phyloP scores from a whole-genome alignment of 2,329 filamentous ascomycete genomes.

The Blastomyces parvus region DNA sequence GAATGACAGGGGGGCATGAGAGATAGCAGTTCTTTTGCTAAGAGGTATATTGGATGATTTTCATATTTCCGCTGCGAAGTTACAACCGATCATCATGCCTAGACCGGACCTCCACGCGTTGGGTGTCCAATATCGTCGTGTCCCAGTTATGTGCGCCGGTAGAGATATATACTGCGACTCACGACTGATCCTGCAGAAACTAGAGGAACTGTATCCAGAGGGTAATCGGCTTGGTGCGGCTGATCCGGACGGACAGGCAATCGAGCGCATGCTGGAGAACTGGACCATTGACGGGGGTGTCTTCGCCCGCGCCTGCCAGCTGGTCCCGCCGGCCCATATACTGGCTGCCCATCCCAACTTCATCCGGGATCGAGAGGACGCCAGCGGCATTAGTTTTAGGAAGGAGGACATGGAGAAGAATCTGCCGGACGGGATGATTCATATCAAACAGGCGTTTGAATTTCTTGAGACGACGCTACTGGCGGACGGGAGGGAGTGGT shows the following conservation, averaged over 20 bases:
- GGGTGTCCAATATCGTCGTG: constrained; percentile 58
- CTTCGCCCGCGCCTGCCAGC: constrained; percentile 44
- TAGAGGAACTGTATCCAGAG: constrained; percentile 48
- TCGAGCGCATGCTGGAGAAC: constrained; percentile 48
- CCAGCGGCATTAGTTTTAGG: constrained; percentile 37
- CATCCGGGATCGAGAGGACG: constrained; percentile 46
- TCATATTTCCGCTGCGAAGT: constrained; percentile 29
- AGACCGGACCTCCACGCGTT: constrained; percentile 54
- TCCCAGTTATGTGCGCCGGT: constrained; percentile 58
- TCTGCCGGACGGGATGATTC: constrained; percentile 48
- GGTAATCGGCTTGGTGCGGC: constrained; percentile 31
- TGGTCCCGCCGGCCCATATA: constrained; percentile 50
- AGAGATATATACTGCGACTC: constrained; percentile 61
- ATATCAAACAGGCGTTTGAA: constrained; percentile 46
- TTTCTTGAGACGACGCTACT: constrained; percentile 55
- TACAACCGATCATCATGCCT: constrained; percentile 57
- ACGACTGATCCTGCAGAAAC: constrained; percentile 55
- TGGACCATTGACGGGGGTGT: constrained; percentile 49
- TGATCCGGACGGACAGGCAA: constrained; percentile 35
- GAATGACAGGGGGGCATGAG: background rate
- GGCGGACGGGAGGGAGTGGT: constrained; percentile 57
- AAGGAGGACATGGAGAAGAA: constrained; percentile 32
- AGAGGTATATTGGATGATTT: background rate
- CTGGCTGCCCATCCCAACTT: constrained; percentile 51
- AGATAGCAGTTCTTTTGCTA: background rate